Evolutionary conservation across 495 filamentous ascomycete genomes (phyloP).

Genomic region (Usnea hakonensis): DNA sequence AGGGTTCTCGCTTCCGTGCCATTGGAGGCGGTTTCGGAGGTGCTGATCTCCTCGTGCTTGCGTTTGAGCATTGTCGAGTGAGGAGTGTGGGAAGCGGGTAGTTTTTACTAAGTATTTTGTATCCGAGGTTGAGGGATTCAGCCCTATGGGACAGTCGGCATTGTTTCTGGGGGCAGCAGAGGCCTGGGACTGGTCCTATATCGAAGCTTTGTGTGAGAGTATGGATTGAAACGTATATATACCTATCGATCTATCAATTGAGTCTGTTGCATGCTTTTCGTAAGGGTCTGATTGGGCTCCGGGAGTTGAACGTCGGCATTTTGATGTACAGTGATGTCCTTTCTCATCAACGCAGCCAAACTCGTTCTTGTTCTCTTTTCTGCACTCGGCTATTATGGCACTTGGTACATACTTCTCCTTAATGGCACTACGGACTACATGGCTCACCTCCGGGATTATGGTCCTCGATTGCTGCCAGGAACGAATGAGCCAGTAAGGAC

Average conservation of each 20-base stretch:
- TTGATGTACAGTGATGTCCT: constrained; percentile 2
- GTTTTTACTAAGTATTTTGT: too few relatives aligned
- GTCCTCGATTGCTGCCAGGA: constrained; percentile 35
- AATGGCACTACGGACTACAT: constrained; percentile 37
- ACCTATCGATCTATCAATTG: too few relatives aligned
- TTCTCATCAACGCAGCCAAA: constrained; percentile 24
- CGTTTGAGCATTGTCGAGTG: constrained; percentile 39
- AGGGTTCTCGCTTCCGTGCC: neutral
- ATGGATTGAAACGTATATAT: too few relatives aligned
- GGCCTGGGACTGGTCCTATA: too few relatives aligned
- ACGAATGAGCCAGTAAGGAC: constrained; percentile 31
- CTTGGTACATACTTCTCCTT: constrained; percentile 34
- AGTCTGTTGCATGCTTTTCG: neutral
- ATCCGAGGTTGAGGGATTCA: neutral
- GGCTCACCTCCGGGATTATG: constrained; percentile 22
- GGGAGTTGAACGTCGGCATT: neutral
- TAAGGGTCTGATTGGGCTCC: neutral
- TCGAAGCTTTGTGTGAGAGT: too few relatives aligned
- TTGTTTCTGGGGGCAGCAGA: too few relatives aligned
- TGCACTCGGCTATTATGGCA: constrained; percentile 35
- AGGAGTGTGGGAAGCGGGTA: neutral
- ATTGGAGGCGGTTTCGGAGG: neutral
- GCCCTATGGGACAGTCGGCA: neutral
- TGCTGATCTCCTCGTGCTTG: constrained; percentile 36
- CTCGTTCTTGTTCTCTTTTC: constrained; percentile 37